Evolutionary conservation across 331 rosid species (phyloP).

Genomic region (Malus hybrid): DNA sequence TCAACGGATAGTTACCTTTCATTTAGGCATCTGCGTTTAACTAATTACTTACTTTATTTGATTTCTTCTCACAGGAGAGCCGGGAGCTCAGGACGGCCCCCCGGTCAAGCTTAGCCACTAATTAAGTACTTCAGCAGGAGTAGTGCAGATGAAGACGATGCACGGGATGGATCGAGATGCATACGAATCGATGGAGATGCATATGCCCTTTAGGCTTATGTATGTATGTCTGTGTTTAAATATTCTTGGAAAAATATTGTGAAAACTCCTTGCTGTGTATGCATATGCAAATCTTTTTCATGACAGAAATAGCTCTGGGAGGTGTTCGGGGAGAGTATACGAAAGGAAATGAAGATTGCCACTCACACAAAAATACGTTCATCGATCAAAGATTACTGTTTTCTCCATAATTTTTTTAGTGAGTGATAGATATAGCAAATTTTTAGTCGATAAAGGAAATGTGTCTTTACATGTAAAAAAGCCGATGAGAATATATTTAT

Average conservation of each 20-base stretch:
- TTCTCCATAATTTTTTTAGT: neutral
- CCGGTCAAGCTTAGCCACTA: constrained; percentile 45
- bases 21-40: neutral
- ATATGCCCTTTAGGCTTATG: neutral
- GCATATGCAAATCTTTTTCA: constrained; percentile 33
- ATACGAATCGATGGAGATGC: neutral
- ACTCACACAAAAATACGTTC: neutral
- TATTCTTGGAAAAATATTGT: constrained; percentile 1
- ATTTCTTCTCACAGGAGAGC: constrained; percentile 42
- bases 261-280: constrained; percentile 24
- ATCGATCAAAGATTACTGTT: neutral
- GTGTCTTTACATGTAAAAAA: neutral
- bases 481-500: neutral
- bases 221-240: neutral
- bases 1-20: neutral
- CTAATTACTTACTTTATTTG: no score
- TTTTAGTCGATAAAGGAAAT: neutral
- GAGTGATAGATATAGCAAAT: neutral
- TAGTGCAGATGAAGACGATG: neutral
- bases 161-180: neutral
- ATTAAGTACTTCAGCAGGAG: neutral
- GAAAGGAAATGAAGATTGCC: neutral
- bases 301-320: constrained; percentile 27
- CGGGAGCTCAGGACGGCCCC: constrained; percentile 69
- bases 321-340: constrained; percentile 5